Conservation (phyloP, 768 basidiomycete species). For the Tricholoma saponaceum region DNA sequence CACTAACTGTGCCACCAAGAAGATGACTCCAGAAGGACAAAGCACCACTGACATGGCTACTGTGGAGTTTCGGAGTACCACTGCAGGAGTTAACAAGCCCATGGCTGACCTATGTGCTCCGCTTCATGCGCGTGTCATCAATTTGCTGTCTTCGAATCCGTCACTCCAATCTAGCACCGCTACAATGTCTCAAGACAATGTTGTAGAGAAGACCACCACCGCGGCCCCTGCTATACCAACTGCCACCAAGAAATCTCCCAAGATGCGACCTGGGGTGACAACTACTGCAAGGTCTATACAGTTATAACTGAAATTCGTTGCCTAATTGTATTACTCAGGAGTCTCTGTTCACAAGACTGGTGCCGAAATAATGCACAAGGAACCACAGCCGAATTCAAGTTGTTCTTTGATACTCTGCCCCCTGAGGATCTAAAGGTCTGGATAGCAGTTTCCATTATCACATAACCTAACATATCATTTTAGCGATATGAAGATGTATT, state of each 20-base stretch:
- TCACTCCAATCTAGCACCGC: background rate
- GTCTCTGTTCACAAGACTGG: constrained; percentile 1
- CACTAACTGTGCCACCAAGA: background rate
- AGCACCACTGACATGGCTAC: background rate
- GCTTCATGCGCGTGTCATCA: background rate
- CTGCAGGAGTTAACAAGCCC: background rate
- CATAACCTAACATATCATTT: background rate
- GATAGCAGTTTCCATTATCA: background rate
- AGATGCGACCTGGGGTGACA: background rate
- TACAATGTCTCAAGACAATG: background rate
- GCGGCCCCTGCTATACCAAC: background rate
- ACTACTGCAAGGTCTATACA: background rate
- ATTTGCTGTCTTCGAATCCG: background rate
- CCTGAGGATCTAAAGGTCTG: background rate
- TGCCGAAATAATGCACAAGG: background rate
- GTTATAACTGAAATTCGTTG: background rate
- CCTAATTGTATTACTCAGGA: background rate
- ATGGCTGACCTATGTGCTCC: background rate
- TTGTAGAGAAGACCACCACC: background rate
- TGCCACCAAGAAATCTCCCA: background rate
- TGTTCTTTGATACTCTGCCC: background rate
- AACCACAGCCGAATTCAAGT: constrained; percentile 1
- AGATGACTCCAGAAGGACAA: background rate
- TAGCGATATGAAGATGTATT: background rate
- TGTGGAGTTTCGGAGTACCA: background rate